Conservation (phyloP, 768 basidiomycete genomes). For the Auricularia cornea region DNA sequence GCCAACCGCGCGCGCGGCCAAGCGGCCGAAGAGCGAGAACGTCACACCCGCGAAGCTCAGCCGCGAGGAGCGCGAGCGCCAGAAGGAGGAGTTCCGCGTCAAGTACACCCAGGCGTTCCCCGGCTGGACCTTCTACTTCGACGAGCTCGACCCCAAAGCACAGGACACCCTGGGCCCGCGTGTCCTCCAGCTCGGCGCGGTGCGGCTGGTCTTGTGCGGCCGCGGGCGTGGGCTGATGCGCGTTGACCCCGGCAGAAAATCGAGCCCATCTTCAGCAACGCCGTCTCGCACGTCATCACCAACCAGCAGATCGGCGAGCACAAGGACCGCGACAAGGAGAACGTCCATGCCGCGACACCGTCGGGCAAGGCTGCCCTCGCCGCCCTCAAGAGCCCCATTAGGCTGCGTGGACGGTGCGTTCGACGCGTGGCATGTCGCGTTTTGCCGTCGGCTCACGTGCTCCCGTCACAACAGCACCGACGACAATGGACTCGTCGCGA, state of each 20-base stretch:
- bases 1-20: background rate
- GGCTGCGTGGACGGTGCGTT: constrained; percentile 49
- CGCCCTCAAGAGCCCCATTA: constrained; percentile 56
- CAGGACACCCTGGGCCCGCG: constrained; percentile 41
- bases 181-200: constrained; percentile 66
- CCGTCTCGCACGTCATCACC: constrained; percentile 84
- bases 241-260: constrained; percentile 44
- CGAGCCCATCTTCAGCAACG: constrained; percentile 81
- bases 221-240: background rate
- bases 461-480: background rate
- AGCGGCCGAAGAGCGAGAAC: background rate
- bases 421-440: background rate
- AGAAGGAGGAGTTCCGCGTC: constrained; percentile 62
- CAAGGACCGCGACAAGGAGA: constrained; percentile 53
- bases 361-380: constrained; percentile 11
- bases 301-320: constrained; percentile 36
- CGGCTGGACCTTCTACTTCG: constrained; percentile 77
- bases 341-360: constrained; percentile 29
- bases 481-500: constrained; percentile 45
- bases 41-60: constrained; percentile 24
- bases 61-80: constrained; percentile 43
- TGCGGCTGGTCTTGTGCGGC: constrained; percentile 34
- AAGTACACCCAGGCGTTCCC: constrained; percentile 88
- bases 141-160: constrained; percentile 40
- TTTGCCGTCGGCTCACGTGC: background rate